Percentiles rank a stretch among this genome's conserved stretches.
Conservation (phyloP, 345 rosid species). For the Populus alba region DNA sequence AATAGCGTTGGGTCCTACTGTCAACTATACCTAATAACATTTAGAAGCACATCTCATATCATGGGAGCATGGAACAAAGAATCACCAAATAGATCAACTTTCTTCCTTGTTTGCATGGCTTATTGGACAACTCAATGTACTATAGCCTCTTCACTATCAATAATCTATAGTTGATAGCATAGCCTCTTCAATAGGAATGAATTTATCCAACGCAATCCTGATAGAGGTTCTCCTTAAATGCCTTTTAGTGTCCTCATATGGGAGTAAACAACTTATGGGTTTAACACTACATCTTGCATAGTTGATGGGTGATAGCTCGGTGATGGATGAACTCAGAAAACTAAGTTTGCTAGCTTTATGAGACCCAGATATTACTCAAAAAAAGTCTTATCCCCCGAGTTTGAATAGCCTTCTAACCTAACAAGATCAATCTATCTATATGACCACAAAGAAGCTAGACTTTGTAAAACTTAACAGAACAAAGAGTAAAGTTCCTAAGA, state of each 20-base stretch:
- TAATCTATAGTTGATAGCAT: slow-evolving; percentile 27
- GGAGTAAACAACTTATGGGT: slow-evolving; percentile 45
- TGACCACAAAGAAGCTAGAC: too few relatives aligned
- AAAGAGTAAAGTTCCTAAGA: slow-evolving; percentile 27
- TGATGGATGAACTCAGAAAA: slow-evolving; percentile 49
- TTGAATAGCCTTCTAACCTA: too few relatives aligned
- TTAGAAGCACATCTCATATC: slow-evolving; percentile 23
- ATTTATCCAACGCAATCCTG: slow-evolving; percentile 34
- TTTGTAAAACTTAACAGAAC: slow-evolving; percentile 6
- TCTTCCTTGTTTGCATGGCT: slow-evolving; percentile 68
- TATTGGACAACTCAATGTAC: slow-evolving; percentile 45
- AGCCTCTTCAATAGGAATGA: slow-evolving; percentile 27
- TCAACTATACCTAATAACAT: not conserved
- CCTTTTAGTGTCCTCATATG: slow-evolving; percentile 39
- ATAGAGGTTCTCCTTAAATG: slow-evolving; percentile 50
- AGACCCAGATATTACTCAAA: too few relatives aligned
- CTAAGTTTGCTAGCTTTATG: slow-evolving; percentile 19
- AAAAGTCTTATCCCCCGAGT: too few relatives aligned
- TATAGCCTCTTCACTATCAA: slow-evolving; percentile 34
- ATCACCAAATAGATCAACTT: slow-evolving; percentile 39
- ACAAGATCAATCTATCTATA: too few relatives aligned
- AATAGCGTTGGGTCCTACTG: too few relatives aligned
- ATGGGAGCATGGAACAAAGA: slow-evolving; percentile 30
- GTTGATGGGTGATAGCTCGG: slow-evolving; percentile 35
- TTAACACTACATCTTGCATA: slow-evolving; percentile 47